These are phyloP conservation scores for Trichoderma sp. DNA, from an alignment of 2,329 filamentous ascomycete species.

Conservation along the genomic window DNA sequence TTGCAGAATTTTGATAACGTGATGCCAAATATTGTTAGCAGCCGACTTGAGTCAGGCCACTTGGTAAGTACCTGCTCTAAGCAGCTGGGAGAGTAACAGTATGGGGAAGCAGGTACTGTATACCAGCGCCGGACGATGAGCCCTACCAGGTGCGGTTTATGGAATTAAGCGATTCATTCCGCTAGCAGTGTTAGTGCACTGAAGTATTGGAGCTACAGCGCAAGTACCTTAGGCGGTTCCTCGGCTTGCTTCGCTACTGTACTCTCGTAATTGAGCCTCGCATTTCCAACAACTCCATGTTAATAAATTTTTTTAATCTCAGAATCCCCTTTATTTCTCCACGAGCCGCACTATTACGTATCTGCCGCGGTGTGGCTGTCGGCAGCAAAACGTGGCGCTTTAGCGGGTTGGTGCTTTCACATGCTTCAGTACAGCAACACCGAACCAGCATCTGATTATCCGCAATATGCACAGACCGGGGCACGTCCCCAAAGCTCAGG, in stretches of 20 bases:
- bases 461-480: not conserved
- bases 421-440: not conserved
- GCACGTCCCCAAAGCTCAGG: conserved; percentile 4
- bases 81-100: not conserved
- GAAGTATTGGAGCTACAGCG: not conserved
- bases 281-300: not conserved
- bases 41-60: conserved; percentile 1
- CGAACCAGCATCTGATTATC: not conserved
- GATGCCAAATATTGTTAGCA: not conserved
- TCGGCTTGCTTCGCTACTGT: not conserved
- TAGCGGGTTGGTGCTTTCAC: conserved; percentile 4
- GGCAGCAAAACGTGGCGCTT: not conserved
- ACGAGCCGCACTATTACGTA: conserved; percentile 12
- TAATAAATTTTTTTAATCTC: not conserved
- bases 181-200: not conserved
- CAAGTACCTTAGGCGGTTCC: not conserved
- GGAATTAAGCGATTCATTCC: conserved; percentile 4
- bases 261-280: not conserved
- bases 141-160: not conserved
- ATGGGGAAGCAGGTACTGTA: not conserved
- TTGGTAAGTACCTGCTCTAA: not conserved
- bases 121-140: not conserved
- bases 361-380: conserved; percentile 8
- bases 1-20: conserved; percentile 1
- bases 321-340: not conserved